Evolutionary conservation across 1,139 yeast species (phyloP), one percentile per base, ranked within the genome.

Genomic region (Saccharomycopsis crataegensis): DNA sequence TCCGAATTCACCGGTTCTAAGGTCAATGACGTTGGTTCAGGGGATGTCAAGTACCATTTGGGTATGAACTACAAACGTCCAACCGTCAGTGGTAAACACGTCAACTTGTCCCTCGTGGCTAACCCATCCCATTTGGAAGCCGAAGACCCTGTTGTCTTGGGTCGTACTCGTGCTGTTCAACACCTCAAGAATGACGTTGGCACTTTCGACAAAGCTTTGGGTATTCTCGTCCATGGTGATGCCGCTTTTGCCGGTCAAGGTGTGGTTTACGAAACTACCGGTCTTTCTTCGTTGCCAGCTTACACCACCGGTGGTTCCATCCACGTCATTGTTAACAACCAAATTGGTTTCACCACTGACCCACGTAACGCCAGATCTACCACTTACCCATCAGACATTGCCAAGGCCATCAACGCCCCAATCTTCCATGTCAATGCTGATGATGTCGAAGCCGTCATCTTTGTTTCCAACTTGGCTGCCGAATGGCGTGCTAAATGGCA

Each of bases 61-160:
- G 99, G 99, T 78, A 93, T 94, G 96, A 93, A 94, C 77, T 93
- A 91, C 76, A 90, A 85, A 68, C 87, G 99, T 76, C 99, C 99
- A 70, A 93, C 99, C 57, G 94, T 98, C 51, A 87, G 96, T 40
- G 99, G 99, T 72, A 91, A 90, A 74, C 88, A 84, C 69, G 98
- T 93, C 62, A 90, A 91, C 75, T 77, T 93, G 67, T 91, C 98
- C 34, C 75, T 93, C 61, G 99, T 94, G 60, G 99, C 99, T 59
- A 93, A 93, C 73, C 99, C 99, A 59, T 93, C 99, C 50, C 99
- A 93, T 75, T 82, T 93, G 73, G 99, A 93, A 76, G 95, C 99
- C 59, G 97, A 91, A 74, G 99, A 94, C 71, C 98, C 99, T 58
- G 98, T 93, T 62, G 99, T 94, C 56, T 79, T 93, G 65, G 99